Base-by-base conservation (phyloP, 2,329 filamentous ascomycete species). In the Fusarium phyllophilum region DNA sequence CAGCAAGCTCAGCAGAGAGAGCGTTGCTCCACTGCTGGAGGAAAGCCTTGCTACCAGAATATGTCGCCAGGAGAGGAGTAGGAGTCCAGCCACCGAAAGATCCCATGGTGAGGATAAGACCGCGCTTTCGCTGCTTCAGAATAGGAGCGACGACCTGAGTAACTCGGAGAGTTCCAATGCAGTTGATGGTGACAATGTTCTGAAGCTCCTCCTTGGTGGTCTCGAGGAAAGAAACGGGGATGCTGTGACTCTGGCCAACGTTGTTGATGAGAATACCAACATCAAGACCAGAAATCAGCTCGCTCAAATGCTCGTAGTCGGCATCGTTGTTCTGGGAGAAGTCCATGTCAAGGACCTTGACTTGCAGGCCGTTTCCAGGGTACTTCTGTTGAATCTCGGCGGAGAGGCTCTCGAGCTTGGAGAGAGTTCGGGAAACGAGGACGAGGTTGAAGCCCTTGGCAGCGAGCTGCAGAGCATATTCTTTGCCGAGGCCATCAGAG, bases 41-140 rank as follows among this genome's bases (percentile, higher is more conserved):
- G 89, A 99, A 99, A 3, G 96, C 96, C 86, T 99, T 99, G 89
- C 93, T 96, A 75, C 96, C 96, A 49, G 94, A 97, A 88, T 99
- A 99, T 7, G 96, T 98, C 18, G 96, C 96, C 49, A 99, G 89
- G 62, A 96, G 91, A 11, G 97, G 95, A 2, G 94, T 97, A 13
- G 96, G 96, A 70, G 96, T 90, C 84, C 97, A 92, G 75, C 96
- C 97, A 71, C 93, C 96, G 81, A 98, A 97, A 17, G 95, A 98
- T 52, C 96, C 96, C 95, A 99, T 98, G 66, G 96, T 99, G 62
- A 99, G 87, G 79, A 99, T 94, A 41, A 99, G 88, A 31, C 97
- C 96, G 65, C 91, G 91, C 84, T 93, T 94, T 79, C 95, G 93
- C 81, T 92, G 87, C 68, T 93, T 89, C 90, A 99, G 95, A 68